Conservation (phyloP, 768 basidiomycete species). For the Hypsizygus marmoreus region DNA sequence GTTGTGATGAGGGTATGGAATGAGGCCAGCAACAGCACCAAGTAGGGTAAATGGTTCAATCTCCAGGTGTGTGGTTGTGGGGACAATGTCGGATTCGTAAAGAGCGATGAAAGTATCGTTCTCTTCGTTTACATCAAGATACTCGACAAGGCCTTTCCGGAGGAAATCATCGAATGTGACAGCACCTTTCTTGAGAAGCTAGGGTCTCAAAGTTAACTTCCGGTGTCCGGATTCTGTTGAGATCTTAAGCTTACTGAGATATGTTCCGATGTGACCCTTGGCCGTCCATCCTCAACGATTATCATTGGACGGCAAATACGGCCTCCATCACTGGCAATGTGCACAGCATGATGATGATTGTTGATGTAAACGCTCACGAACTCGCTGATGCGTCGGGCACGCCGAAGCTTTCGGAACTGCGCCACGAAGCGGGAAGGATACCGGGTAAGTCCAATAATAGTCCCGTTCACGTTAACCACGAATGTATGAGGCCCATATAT, state of each 20-base stretch:
- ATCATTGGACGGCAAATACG: slow-evolving; percentile 98
- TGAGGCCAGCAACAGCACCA: slow-evolving; percentile 96
- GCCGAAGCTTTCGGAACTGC: slow-evolving; percentile 89
- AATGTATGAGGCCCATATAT: slow-evolving; percentile 93
- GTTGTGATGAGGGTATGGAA: slow-evolving; percentile 99
- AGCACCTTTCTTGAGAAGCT: slow-evolving; percentile 79
- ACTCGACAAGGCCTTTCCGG: slow-evolving; percentile 89
- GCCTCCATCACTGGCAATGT: slow-evolving; percentile 96
- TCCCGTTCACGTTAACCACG: slow-evolving; percentile 96
- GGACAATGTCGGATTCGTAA: slow-evolving; percentile 85
- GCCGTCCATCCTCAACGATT: slow-evolving; percentile 82
- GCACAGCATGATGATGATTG: slow-evolving; percentile 90
- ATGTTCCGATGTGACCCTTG: slow-evolving; percentile 80
- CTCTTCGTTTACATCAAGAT: slow-evolving; percentile 98
- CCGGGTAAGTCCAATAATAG: slow-evolving; percentile 90
- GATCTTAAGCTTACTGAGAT: slow-evolving; percentile 57
- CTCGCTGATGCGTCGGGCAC: slow-evolving; percentile 90
- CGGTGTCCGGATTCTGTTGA: slow-evolving; percentile 11
- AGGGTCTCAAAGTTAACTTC: slow-evolving; percentile 7
- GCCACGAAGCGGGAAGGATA: slow-evolving; percentile 82
- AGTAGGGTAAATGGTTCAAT: slow-evolving; percentile 98
- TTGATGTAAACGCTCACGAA: slow-evolving; percentile 97
- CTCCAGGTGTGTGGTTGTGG: slow-evolving; percentile 90
- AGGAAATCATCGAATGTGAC: slow-evolving; percentile 95
- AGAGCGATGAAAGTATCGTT: slow-evolving; percentile 96